Percentiles rank a stretch among this genome's conserved stretches.
Evolutionary conservation across 305 asterid species (phyloP).

Genomic region (Solanum hybrid): DNA sequence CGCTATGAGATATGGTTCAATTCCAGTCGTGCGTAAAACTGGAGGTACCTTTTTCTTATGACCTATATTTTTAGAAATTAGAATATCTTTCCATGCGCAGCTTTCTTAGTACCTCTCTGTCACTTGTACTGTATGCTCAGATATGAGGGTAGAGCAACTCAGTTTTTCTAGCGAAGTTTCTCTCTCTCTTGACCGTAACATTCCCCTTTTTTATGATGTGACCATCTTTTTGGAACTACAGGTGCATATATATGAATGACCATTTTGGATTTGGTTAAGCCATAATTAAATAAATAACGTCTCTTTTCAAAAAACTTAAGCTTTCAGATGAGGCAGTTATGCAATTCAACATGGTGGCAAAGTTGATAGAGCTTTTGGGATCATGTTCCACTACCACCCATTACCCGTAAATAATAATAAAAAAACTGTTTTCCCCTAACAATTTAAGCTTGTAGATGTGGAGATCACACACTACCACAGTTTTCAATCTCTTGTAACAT

Average conservation of each 20-base stretch:
- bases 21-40: constrained; percentile 94
- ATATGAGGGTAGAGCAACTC: neutral
- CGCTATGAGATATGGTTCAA: constrained; percentile 96
- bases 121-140: neutral
- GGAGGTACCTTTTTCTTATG: constrained; percentile 54
- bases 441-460: neutral
- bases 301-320: neutral
- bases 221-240: neutral
- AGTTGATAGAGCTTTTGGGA: neutral
- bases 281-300: neutral
- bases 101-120: neutral
- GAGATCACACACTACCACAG: neutral
- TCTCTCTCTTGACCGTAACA: neutral
- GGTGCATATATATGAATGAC: neutral
- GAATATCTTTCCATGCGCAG: neutral
- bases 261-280: neutral
- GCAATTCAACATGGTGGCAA: neutral
- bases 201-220: neutral
- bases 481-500: neutral
- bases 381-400: neutral
- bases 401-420: neutral
- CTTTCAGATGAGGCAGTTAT: neutral
- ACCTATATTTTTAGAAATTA: neutral
- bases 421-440: neutral
- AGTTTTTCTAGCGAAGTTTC: neutral